Evolutionary conservation across 1,284 basidiomycete genomes (phyloP), one percentile per base, ranked within the genome.

Genomic region (Sanghuangporus weigelae): DNA sequence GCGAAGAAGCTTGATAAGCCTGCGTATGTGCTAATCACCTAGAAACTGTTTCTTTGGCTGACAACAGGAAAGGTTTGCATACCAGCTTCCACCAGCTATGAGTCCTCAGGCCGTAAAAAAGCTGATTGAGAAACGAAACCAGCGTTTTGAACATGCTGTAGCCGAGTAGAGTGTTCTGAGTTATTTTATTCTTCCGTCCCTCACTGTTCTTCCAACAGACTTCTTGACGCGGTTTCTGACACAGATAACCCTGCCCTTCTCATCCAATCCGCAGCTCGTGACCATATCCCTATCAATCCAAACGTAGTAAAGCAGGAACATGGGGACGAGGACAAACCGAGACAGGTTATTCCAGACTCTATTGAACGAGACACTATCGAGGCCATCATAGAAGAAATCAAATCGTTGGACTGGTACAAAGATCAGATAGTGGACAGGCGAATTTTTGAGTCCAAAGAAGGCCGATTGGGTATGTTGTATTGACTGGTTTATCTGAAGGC

Each of bases 111-210:
- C 82, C 21, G 80, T 86, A 23, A 89, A 89, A 69, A 89, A 86
- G 64, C 77, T 95, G 7, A 81, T 95, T 51, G 86, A 92, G 68
- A 83, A 82, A 66, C 79, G 92, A 51, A 93, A 94, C 68, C 75
- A 80, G 46, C 78, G 81, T 54, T 95, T 92, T 71, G 73, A 74
- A 8, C 71, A 80, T 55, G 90, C 92, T n/a, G 82, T 93, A 4
- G 77, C 90, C 59, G 90, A 93, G 87, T 91, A 71, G 44, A 80
- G 70, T n/a, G 16, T 57, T 23, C 51, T 49, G 7, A 31, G 38
- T 31, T 39, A 14, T 40, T 38, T 61, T n/a, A 21, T 44, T 59
- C 6, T 6, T 35, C 57, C 63, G n/a, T 49, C 42, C 36, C 21
- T 36, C 11, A 31, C 61, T 23, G 21, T 54, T 56, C 66, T 38